Evolutionary conservation across 1,284 basidiomycete genomes (phyloP).

Genomic region (Microbotryum silenes-acaulis): DNA sequence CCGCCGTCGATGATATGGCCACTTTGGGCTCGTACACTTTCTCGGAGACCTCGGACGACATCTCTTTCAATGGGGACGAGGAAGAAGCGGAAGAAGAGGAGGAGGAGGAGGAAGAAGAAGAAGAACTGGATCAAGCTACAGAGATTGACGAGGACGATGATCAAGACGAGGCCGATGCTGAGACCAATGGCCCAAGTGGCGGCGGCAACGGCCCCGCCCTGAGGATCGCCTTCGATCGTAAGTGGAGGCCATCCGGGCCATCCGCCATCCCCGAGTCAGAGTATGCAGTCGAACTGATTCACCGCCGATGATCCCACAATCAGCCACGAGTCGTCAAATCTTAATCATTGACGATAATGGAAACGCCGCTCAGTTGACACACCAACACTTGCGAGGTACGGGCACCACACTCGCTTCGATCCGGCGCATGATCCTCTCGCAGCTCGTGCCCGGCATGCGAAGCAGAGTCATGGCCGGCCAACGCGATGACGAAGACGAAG

Average conservation of each 20-base stretch:
- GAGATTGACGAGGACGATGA: background rate
- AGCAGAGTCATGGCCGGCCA: slow-evolving; percentile 14
- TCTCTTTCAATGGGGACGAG: slow-evolving; percentile 8
- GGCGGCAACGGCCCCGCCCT: background rate
- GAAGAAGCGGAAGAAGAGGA: background rate
- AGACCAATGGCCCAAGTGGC: background rate
- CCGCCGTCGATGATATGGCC: slow-evolving; percentile 9
- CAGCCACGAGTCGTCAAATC: slow-evolving; percentile 19
- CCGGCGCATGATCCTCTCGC: slow-evolving; percentile 21
- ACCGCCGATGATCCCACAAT: background rate
- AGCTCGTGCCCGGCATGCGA: slow-evolving; percentile 7
- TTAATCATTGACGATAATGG: slow-evolving; percentile 23
- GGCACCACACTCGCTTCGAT: slow-evolving; percentile 20
- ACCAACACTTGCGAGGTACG: slow-evolving; percentile 13
- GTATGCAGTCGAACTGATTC: no score
- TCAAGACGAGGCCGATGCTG: background rate
- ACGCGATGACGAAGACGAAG: slow-evolving; percentile 28
- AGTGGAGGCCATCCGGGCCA: background rate
- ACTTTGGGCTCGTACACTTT: background rate
- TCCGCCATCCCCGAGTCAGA: background rate
- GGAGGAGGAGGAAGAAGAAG: background rate
- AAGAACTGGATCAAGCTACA: background rate
- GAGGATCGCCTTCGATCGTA: slow-evolving; percentile 28
- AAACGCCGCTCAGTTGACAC: slow-evolving; percentile 7
- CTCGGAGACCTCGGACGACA: background rate